phyloP scores from a whole-genome alignment of 1,284 basidiomycete species.

The Trichosporon sp. region DNA sequence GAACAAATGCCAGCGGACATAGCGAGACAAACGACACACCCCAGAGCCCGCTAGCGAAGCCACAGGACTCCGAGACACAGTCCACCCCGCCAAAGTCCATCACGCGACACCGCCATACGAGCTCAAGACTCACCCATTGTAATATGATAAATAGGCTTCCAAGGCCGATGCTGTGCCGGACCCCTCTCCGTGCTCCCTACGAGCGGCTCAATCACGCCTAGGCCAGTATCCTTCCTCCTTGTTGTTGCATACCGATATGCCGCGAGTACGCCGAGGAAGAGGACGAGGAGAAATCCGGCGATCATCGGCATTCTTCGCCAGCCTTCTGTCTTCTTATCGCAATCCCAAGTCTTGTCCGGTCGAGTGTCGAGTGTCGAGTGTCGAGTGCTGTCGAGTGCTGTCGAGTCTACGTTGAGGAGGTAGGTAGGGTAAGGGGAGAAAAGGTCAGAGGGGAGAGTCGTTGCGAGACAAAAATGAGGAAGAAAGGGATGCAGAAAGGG shows the following conservation, averaged over 20 bases:
- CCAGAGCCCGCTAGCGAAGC: no score
- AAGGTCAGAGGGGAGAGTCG: not conserved
- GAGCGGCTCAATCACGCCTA: not conserved
- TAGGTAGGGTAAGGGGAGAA: not conserved
- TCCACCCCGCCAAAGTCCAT: no score
- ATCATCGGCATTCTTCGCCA: not conserved
- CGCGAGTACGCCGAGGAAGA: not conserved
- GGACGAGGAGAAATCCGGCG: not conserved
- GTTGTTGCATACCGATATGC: not conserved
- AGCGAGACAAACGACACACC: no score
- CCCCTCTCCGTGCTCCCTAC: not conserved
- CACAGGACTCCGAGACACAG: no score
- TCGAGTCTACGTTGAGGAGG: not conserved
- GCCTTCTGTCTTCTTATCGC: no score
- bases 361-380: not conserved
- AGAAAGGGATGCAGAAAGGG: no score
- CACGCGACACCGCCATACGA: no score
- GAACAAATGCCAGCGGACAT: no score
- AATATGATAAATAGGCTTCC: constrained; percentile 20
- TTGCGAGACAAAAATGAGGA: no score
- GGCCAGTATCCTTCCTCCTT: not conserved
- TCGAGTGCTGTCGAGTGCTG: not conserved
- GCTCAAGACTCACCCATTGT: constrained; percentile 16
- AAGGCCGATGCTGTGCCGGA: constrained; percentile 14
- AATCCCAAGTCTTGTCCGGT: not conserved